Conservation (phyloP, 1,284 basidiomycete species). For the Calocybe gambosa region DNA sequence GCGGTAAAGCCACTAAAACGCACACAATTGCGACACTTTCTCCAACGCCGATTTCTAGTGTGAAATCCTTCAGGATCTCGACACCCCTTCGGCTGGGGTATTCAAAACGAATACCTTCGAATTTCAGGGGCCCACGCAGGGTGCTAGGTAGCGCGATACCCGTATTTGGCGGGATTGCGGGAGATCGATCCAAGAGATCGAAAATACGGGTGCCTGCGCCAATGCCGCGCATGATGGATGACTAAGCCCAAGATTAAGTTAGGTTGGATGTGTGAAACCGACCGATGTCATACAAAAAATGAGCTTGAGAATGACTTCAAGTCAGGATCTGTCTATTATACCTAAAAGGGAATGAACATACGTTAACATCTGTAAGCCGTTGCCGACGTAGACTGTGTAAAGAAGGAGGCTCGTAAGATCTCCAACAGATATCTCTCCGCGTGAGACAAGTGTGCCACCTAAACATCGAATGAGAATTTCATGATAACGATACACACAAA, state of each 20-base stretch:
- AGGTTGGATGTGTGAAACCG: neutral
- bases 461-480: neutral
- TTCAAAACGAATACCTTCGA: constrained; percentile 78
- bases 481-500: neutral
- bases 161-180: constrained; percentile 60
- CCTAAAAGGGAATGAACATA: constrained; percentile 42
- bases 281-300: constrained; percentile 45
- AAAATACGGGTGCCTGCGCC: constrained; percentile 93
- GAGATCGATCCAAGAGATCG: constrained; percentile 80
- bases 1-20: constrained; percentile 25
- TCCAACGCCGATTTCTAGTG: constrained; percentile 73
- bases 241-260: constrained; percentile 31
- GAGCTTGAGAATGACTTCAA: constrained; percentile 29
- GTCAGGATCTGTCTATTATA: constrained; percentile 4
- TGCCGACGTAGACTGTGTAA: constrained; percentile 89
- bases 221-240: constrained; percentile 85
- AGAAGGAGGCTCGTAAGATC: constrained; percentile 88
- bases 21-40: constrained; percentile 91
- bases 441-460: constrained; percentile 89
- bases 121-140: constrained; percentile 64
- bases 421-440: constrained; percentile 84
- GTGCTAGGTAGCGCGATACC: constrained; percentile 53
- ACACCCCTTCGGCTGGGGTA: constrained; percentile 83
- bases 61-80: constrained; percentile 73
- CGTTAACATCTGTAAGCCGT: constrained; percentile 75